phyloP scores from a whole-genome alignment of 148 eudicot species.

The Camellia lanceoleosa region DNA sequence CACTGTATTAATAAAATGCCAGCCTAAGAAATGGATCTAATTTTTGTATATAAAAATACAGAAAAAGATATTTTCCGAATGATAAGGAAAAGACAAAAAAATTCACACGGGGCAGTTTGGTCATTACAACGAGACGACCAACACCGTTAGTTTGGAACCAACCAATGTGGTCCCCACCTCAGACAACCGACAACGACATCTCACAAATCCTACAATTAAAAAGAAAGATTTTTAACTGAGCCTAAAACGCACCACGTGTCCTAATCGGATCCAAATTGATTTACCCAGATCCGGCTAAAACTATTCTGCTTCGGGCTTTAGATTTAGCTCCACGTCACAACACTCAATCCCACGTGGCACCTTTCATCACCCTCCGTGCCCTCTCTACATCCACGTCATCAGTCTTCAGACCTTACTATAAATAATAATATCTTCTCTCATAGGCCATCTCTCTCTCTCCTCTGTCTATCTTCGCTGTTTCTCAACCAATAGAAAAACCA shows the following conservation, averaged over 20 bases:
- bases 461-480: not conserved
- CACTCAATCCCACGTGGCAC: conserved; percentile 21
- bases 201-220: not conserved
- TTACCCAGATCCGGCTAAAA: conserved; percentile 36
- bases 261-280: conserved; percentile 34
- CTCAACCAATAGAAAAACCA: not conserved
- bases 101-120: too few species aligned
- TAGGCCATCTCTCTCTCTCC: not conserved
- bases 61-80: too few species aligned
- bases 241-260: conserved; percentile 50
- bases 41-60: too few species aligned
- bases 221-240: conserved; percentile 36
- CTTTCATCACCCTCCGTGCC: conserved; percentile 6
- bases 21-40: too few species aligned
- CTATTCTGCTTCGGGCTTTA: conserved; percentile 31
- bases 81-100: too few species aligned
- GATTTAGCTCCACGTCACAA: conserved; percentile 45
- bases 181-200: not conserved
- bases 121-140: too few species aligned
- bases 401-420: not conserved
- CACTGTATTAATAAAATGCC: too few species aligned
- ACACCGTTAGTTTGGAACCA: too few species aligned
- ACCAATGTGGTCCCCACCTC: too few species aligned
- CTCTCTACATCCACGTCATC: conserved; percentile 34
- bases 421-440: not conserved